phyloP scores from a whole-genome alignment of 768 basidiomycete species.

The Phaeotremella skinneri region DNA sequence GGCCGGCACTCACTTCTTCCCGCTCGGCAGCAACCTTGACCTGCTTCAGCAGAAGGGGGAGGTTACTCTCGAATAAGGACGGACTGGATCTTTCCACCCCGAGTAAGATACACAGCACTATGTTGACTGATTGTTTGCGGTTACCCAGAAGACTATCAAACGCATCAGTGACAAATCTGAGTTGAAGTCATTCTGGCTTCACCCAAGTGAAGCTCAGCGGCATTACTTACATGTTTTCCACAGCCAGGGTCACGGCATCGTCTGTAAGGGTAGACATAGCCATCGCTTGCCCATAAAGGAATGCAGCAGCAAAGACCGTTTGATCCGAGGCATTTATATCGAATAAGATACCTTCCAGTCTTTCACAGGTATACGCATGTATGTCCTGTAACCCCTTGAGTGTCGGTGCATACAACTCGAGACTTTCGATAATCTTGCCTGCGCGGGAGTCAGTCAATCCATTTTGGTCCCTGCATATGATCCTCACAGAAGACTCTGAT shows the following conservation, averaged over 20 bases:
- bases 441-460: background rate
- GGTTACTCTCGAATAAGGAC: conserved; percentile 26
- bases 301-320: conserved; percentile 25
- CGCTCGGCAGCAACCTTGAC: conserved; percentile 35
- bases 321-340: conserved; percentile 16
- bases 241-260: conserved; percentile 29
- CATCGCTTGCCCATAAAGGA: conserved; percentile 38
- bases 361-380: conserved; percentile 33
- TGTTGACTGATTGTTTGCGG: conserved; percentile 18
- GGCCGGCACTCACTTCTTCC: conserved; percentile 18
- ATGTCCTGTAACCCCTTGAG: conserved; percentile 40
- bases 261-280: conserved; percentile 30
- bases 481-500: conserved; percentile 31
- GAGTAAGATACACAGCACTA: conserved; percentile 33
- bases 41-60: conserved; percentile 31
- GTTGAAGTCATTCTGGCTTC: background rate
- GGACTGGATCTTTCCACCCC: conserved; percentile 29
- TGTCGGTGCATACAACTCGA: conserved; percentile 34
- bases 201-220: background rate
- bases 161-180: background rate
- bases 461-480: background rate
- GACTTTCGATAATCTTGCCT: conserved; percentile 40
- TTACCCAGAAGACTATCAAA: conserved; percentile 1
- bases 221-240: conserved; percentile 36
- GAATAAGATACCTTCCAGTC: conserved; percentile 32